Evolutionary conservation across 768 basidiomycete genomes (phyloP).

Genomic region (Tylopilus intermedius): DNA sequence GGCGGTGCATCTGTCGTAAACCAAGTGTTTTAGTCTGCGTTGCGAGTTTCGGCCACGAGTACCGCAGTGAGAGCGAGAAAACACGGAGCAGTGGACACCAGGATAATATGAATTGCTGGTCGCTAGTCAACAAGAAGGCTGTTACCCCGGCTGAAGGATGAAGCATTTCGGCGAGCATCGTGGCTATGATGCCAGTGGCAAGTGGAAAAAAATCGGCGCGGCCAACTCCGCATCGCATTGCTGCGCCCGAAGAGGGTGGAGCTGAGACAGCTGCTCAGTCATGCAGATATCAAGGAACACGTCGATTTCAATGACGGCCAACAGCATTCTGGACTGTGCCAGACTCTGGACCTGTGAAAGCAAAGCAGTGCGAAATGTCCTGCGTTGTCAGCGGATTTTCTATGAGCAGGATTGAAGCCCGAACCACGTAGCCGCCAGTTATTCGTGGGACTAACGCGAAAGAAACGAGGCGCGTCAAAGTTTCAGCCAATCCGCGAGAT

Average conservation of each 20-base stretch:
- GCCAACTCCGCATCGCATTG: no score
- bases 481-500: no score
- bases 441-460: constrained; percentile 40
- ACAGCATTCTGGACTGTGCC: no score
- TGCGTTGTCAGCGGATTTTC: no score
- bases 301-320: no score
- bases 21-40: constrained; percentile 31
- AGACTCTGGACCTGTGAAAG: no score
- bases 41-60: background rate
- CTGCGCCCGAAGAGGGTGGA: no score
- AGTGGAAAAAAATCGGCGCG: no score
- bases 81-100: constrained; percentile 47
- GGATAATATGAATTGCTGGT: constrained; percentile 37
- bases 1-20: constrained; percentile 17
- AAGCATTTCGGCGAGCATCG: constrained; percentile 49
- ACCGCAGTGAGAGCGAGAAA: background rate
- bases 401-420: no score
- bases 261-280: no score
- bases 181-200: constrained; percentile 34
- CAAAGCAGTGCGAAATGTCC: no score
- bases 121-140: constrained; percentile 34
- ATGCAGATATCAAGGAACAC: no score
- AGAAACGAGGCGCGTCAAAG: constrained; percentile 46
- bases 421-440: constrained; percentile 18
- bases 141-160: constrained; percentile 61